Evolutionary conservation across 2,329 filamentous ascomycete genomes (phyloP).

Genomic region (Penicillium digitatum): DNA sequence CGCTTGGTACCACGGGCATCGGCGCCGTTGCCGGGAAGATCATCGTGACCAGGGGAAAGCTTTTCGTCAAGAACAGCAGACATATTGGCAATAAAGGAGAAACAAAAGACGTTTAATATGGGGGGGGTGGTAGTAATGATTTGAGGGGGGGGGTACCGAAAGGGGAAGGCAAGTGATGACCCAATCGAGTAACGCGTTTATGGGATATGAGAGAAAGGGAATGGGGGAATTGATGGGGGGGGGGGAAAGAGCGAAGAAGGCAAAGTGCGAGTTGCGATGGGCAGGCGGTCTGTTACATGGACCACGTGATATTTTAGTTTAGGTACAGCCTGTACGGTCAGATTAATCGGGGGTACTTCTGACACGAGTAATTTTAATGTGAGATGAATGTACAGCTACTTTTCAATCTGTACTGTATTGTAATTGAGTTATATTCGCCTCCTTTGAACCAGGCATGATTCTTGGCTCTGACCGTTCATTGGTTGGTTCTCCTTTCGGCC

Average conservation of each 20-base stretch:
- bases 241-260: conserved; percentile 36
- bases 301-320: conserved; percentile 25
- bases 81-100: conserved; percentile 67
- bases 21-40: conserved; percentile 56
- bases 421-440: not conserved
- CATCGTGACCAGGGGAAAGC: conserved; percentile 68
- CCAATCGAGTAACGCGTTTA: conserved; percentile 48
- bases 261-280: conserved; percentile 31
- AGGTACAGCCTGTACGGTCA: not conserved
- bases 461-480: conserved; percentile 1
- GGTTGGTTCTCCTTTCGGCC: not conserved
- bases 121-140: conserved; percentile 6
- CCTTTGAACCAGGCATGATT: not conserved
- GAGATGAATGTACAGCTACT: not conserved
- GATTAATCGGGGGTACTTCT: not conserved
- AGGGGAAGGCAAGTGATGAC: conserved; percentile 45
- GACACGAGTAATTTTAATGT: not conserved
- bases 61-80: conserved; percentile 73
- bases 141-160: conserved; percentile 33
- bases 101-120: conserved; percentile 9
- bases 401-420: not conserved
- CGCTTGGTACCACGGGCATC: conserved; percentile 87
- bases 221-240: conserved; percentile 35
- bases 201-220: conserved; percentile 28
- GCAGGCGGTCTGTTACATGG: conserved; percentile 21